Base-by-base conservation (phyloP, 106 monocot genomes). In the Dendrobium nobile region DNA sequence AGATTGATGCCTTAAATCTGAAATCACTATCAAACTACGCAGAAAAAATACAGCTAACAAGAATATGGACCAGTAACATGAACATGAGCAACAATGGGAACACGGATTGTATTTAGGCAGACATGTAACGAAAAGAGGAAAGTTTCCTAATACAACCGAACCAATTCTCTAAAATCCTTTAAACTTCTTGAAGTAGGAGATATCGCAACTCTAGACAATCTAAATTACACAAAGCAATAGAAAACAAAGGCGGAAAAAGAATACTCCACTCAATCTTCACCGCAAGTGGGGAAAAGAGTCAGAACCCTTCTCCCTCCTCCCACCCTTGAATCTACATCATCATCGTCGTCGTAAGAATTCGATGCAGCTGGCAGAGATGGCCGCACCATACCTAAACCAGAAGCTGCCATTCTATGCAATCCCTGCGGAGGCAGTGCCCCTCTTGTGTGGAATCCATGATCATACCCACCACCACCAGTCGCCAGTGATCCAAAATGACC, bases 231-330 rank as follows among this genome's bases (percentile, higher is more conserved):
- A 33, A 18, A 19, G 20, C 16, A 74, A 74, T 5, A 74, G 17
- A 33, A 70, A 44, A 13, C 74, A 74, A 74, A n/a, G 28, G 74
- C 15, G 72, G 72, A 51, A 48, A 45, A 51, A 4, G 20, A n/a
- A 26, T 75, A 22, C 75, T 45, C 20, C 2, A 18, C 22, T 86
- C 86, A 90, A 84, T 94, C 92, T 8, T 93, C 94, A 19, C 85
- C 82, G 27, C 76, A 22, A 0, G 91, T 91, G 0, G 98, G 98
- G 75, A 98, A 98, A 37, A 98, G 89, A 20, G 94, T 92, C 43
- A 98, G 82, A 79, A 89, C 94, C 59, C 79, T 89, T 51, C 91
- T 82, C 65, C 82, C 93, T 27, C 77, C 80, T 24, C 76, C 88
- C 5, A 33, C 47, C n/a, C 82, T 84, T 13, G 84, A 79, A 40